Evolutionary conservation across 257 asterid genomes (phyloP).

Genomic region (Rehmannia glutinosa): DNA sequence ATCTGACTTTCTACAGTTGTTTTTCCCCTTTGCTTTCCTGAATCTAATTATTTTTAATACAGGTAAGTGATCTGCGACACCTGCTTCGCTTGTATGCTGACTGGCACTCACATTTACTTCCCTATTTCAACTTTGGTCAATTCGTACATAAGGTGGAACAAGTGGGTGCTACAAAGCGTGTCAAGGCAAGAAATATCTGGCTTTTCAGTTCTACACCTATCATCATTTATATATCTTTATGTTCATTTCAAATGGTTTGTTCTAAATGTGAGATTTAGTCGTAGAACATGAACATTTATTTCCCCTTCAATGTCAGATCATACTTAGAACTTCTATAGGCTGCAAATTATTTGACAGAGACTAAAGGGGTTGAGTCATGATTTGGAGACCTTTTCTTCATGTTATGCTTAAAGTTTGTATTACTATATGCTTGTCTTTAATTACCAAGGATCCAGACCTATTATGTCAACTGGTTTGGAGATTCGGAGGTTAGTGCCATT

Average conservation of each 20-base stretch:
- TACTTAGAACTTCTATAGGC: background rate
- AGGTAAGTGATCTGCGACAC: slow-evolving; percentile 74
- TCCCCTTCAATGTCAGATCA: background rate
- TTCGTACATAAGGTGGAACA: slow-evolving; percentile 82
- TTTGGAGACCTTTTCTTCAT: background rate
- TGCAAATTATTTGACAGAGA: background rate
- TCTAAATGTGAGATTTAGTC: background rate
- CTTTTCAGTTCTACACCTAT: background rate
- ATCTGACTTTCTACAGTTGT: background rate
- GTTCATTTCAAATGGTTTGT: background rate
- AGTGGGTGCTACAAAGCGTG: slow-evolving; percentile 67
- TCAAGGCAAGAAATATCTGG: slow-evolving; percentile 53
- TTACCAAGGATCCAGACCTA: background rate
- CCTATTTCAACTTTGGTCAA: slow-evolving; percentile 74
- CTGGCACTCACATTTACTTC: slow-evolving; percentile 80
- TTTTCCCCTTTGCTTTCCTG: background rate
- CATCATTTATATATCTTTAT: background rate
- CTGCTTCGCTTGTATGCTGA: slow-evolving; percentile 79
- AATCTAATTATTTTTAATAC: slow-evolving; percentile 11
- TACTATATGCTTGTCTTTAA: background rate
- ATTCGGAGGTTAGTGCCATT: background rate
- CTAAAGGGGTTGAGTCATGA: background rate
- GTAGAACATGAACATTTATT: background rate
- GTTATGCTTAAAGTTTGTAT: background rate
- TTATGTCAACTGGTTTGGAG: background rate